Percentiles rank a stretch among this genome's conserved stretches.
Evolutionary conservation across 768 basidiomycete genomes (phyloP).

Genomic region (Suillus paluster): DNA sequence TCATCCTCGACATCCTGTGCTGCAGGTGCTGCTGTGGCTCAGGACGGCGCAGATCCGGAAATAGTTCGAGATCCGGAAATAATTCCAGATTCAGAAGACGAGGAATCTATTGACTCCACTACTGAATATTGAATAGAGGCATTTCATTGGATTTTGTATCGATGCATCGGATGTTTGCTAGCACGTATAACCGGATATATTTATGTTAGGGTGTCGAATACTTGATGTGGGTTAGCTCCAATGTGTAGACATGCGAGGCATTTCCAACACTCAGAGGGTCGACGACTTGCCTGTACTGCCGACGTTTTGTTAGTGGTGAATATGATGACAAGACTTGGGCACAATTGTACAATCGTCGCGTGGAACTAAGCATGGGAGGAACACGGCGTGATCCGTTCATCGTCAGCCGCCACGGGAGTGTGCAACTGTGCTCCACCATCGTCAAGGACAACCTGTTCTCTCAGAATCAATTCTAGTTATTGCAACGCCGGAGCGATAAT

Average conservation of each 20-base stretch:
- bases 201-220: background rate
- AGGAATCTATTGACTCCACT: slow-evolving; percentile 42
- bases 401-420: no score
- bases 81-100: slow-evolving; percentile 17
- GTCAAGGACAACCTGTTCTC: no score
- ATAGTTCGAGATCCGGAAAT: background rate
- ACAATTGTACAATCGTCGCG: no score
- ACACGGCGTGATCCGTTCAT: no score
- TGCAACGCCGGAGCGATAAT: no score
- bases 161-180: slow-evolving; percentile 1
- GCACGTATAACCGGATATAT: background rate
- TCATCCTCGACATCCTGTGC: slow-evolving; percentile 55
- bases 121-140: no score
- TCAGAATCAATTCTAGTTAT: no score
- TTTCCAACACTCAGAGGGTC: slow-evolving; percentile 48
- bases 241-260: slow-evolving; percentile 44
- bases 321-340: no score
- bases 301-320: no score
- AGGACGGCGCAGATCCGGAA: slow-evolving; percentile 15
- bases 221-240: slow-evolving; percentile 42
- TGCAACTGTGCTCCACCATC: no score
- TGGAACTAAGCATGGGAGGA: no score
- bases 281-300: background rate
- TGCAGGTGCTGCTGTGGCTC: slow-evolving; percentile 42
- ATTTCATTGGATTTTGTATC: slow-evolving; percentile 24